Evolutionary conservation across 1,139 yeast genomes (phyloP), one percentile per base, ranked within the genome.

Genomic region (Yamadazyma sp.): DNA sequence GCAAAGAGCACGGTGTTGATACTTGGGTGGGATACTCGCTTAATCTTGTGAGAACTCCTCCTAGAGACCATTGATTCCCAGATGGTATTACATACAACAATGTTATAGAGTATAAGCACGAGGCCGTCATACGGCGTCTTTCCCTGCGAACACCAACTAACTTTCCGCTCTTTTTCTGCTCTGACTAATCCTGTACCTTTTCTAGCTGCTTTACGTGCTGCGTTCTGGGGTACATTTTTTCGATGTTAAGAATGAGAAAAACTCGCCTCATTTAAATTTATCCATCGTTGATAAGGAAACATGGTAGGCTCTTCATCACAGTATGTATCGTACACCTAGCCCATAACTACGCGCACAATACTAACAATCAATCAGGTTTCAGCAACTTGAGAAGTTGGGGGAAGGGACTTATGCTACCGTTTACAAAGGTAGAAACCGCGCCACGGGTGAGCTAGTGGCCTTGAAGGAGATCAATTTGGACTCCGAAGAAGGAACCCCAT

Each of bases 381-480:
- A 71, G 49, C 77, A 73, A 56, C 80, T 92, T 48, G 98, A 91
- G 64, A 91, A 91, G 67, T 76, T 91, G 42, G 98, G 98, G 31
- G 97, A 91, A 63, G 98, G 98, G 43, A 92, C 98, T 1, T 92
- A 92, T 70, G 98, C 98, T 41, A 92, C 98, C 5, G 98, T 92
- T 20, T 92, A 92, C 68, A 92, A 91, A 56, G 98, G 98, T 9
- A 75, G 96, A 45, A 92, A 92, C 62, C 79, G 95, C 40, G 79
- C 88, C 42, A 85, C 96, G 0, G 98, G 98, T 5, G 89, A 92
- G 24, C 75, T 88, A 38, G 98, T 92, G 17, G 98, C 98, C 1
- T 70, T 92, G 53, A 92, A 92, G 60, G 98, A 92, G 62, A 94
- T 92, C 62, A 88, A 84, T 53, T 73, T 92, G 48, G 99, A 92